Conservation (phyloP, 208 protist species). For the Novymonas esmeraldas region DNA sequence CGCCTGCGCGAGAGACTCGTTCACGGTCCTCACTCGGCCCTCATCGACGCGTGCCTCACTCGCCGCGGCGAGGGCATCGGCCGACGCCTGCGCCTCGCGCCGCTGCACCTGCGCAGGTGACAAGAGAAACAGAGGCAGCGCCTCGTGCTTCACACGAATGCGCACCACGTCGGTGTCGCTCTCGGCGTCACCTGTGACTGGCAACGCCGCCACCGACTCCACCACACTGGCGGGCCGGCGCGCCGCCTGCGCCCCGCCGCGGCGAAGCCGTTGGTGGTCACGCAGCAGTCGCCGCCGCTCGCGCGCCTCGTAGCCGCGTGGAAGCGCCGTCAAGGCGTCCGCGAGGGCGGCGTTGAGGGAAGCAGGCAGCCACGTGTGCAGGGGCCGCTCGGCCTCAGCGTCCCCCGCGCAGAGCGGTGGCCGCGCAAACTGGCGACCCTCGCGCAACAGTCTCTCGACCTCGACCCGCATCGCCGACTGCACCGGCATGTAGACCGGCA, state of each 20-base stretch:
- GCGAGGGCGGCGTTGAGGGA: conserved; percentile 16
- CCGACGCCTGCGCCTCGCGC: conserved; percentile 3
- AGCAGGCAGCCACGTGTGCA: conserved; percentile 28
- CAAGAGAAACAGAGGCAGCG: conserved; percentile 17
- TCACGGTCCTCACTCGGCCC: not conserved
- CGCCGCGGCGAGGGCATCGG: not conserved
- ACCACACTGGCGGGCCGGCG: conserved; percentile 11
- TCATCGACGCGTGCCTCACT: not conserved
- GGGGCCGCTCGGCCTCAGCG: not conserved
- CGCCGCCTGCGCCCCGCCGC: conserved; percentile 13
- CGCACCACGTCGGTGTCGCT: conserved; percentile 3
- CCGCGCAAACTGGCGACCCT: conserved; percentile 15
- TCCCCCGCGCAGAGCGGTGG: not conserved
- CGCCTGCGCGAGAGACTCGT: conserved; percentile 2
- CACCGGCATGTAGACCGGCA: conserved; percentile 37
- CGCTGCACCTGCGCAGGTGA: conserved; percentile 13
- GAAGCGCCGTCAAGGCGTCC: conserved; percentile 22
- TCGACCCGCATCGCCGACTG: conserved; percentile 37
- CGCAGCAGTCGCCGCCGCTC: conserved; percentile 16
- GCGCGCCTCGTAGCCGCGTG: conserved; percentile 1
- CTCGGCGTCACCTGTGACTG: not conserved
- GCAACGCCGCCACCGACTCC: not conserved
- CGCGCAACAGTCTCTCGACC: conserved; percentile 37
- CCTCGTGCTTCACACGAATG: conserved; percentile 12
- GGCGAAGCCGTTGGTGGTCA: conserved; percentile 16